phyloP scores from a whole-genome alignment of 306 rosid genomes.

The Potentilla sterilis region DNA sequence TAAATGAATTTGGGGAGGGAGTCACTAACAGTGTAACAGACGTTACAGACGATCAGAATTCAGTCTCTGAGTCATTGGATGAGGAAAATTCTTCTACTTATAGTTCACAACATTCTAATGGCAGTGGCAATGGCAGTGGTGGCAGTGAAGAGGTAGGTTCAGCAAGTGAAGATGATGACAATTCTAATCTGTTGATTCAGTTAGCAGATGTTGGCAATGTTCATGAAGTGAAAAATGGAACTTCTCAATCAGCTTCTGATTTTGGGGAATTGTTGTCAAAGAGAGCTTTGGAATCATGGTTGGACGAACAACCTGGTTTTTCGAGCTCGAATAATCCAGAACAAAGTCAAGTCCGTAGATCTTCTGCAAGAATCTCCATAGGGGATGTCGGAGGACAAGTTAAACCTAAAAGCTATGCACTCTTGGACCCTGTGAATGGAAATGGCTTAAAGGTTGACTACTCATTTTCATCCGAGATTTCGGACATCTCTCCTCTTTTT shows the following conservation, averaged over 20 bases:
- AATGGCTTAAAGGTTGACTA: conserved; percentile 85
- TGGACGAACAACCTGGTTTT: conserved; percentile 71
- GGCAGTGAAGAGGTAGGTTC: conserved; percentile 45
- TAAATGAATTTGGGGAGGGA: conserved; percentile 31
- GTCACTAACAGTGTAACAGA: conserved; percentile 36
- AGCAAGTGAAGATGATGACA: conserved; percentile 41
- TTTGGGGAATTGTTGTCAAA: conserved; percentile 69
- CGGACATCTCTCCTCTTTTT: conserved; percentile 71
- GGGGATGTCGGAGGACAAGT: conserved; percentile 61
- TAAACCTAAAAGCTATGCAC: conserved; percentile 64
- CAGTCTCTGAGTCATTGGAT: conserved; percentile 63
- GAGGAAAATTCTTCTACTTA: conserved; percentile 68
- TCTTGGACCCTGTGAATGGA: conserved; percentile 78
- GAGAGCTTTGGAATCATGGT: conserved; percentile 86
- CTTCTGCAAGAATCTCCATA: conserved; percentile 89
- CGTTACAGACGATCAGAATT: conserved; percentile 51
- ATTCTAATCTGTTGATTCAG: conserved; percentile 64
- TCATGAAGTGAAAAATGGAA: conserved; percentile 40
- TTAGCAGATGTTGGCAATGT: conserved; percentile 60
- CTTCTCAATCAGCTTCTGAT: conserved; percentile 54
- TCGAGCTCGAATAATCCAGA: conserved; percentile 46
- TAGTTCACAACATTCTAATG: conserved; percentile 58
- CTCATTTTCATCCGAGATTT: conserved; percentile 73
- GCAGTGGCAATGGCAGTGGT: conserved; percentile 39
- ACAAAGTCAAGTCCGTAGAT: conserved; percentile 39